phyloP scores from a whole-genome alignment of 73 alveolate genomes.

The Paramecium biaurelia region DNA sequence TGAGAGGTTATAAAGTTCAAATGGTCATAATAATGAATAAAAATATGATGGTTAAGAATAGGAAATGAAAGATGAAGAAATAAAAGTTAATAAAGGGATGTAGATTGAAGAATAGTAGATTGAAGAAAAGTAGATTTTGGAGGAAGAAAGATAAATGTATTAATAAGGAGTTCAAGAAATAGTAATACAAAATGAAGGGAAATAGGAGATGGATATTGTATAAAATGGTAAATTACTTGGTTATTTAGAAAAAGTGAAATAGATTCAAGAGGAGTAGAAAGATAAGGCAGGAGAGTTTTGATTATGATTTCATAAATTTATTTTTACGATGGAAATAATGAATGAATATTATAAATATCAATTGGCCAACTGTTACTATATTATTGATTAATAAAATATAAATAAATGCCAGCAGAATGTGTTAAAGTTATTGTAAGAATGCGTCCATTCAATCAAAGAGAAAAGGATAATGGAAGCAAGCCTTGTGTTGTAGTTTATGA shows the following conservation, averaged over 20 bases:
- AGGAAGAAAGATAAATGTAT: neutral
- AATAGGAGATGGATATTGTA: neutral
- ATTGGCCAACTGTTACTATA: neutral
- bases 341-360: neutral
- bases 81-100: neutral
- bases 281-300: neutral
- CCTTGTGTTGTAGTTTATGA: conserved; percentile 55
- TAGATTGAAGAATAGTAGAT: neutral
- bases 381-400: neutral
- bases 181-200: neutral
- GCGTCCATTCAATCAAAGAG: conserved; percentile 79
- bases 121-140: neutral
- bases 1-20: neutral
- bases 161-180: neutral
- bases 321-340: neutral
- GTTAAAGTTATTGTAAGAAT: conserved; percentile 82
- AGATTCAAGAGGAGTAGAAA: neutral
- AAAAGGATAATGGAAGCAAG: conserved; percentile 53
- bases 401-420: conserved; percentile 64
- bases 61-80: neutral
- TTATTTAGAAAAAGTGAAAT: conserved; percentile 1
- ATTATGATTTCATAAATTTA: neutral
- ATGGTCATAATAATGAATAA: neutral
- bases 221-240: neutral
- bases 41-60: neutral